Conservation (phyloP, 2,329 filamentous ascomycete species). For the Arachnopeziza araneosa region DNA sequence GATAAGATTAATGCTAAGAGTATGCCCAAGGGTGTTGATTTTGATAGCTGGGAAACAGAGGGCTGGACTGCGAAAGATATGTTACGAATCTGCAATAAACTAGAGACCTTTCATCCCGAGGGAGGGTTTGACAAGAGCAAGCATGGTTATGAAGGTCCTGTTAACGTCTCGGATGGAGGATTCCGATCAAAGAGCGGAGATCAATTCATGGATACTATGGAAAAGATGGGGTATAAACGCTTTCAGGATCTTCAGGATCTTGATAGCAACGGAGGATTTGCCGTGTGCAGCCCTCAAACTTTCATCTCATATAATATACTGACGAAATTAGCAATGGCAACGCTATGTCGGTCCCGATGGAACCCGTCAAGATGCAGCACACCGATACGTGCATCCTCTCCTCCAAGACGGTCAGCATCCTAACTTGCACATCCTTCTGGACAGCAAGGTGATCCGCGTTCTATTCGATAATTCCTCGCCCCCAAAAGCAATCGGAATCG, state of each 20-base stretch:
- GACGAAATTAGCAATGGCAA: slow-evolving; percentile 34
- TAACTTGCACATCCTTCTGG: slow-evolving; percentile 54
- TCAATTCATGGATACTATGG: slow-evolving; percentile 45
- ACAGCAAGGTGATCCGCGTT: slow-evolving; percentile 50
- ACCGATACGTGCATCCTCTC: slow-evolving; percentile 48
- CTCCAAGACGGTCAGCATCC: slow-evolving; percentile 44
- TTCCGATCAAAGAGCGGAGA: slow-evolving; percentile 39
- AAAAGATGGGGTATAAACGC: slow-evolving; percentile 44
- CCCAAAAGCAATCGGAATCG: slow-evolving; percentile 51
- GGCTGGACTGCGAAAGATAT: slow-evolving; percentile 49
- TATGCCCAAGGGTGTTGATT: slow-evolving; percentile 37
- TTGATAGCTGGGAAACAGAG: slow-evolving; percentile 46
- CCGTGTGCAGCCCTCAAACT: slow-evolving; percentile 16
- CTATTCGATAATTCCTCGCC: slow-evolving; percentile 43
- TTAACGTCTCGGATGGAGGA: slow-evolving; percentile 48
- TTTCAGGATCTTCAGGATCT: slow-evolving; percentile 50
- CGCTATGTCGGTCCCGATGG: slow-evolving; percentile 47
- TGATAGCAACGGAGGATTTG: slow-evolving; percentile 33
- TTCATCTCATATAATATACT: slow-evolving; percentile 1
- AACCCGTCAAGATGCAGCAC: slow-evolving; percentile 52
- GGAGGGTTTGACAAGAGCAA: slow-evolving; percentile 19
- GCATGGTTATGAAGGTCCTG: slow-evolving; percentile 51
- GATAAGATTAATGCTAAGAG: slow-evolving; percentile 39
- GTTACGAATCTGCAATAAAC: slow-evolving; percentile 48
- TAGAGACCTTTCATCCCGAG: slow-evolving; percentile 46